Evolutionary conservation across 371 early-diverging fungal genomes (phyloP), one percentile per base, ranked within the genome.

Genomic region (Mortierella sp.): DNA sequence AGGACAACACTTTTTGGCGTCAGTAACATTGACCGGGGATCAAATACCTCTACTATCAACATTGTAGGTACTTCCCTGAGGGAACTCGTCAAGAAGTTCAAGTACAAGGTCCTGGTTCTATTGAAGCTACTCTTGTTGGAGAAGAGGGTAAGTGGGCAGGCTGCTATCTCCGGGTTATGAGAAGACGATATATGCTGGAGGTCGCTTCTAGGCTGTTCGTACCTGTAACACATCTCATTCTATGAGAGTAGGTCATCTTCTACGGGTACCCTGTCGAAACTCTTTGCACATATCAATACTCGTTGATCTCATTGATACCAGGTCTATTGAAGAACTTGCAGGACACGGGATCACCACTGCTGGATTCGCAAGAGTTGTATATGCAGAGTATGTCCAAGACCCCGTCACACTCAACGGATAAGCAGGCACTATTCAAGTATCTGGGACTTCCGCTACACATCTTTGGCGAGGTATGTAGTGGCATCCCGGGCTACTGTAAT

Each of bases 201-300:
- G 37, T 6, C 41, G 17, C 41, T 41, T 17, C 3, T 16, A 41
- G 16, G 16, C 16, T 41, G 41, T 41, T 31, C 13, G 37, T 22
- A 17, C 24, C 24, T 12, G 1, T n/a, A 8, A 44, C 28, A 4
- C 22, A 19, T 19, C 19, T 25, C 44, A 2, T 43, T 19, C 25
- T 28, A 28, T 27, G 14, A 17, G 27, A 9, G 1, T 73, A 92
- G 92, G 84, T 94, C 46, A 61, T 94, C 37, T 93, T 94, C 71
- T 93, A 91, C 79, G 93, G 93, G 7, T 90, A 90, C 43, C 89
- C 89, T 22, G 93, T 94, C 21, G 94, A 92, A 64, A 79, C 83
- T n/a, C 73, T 94, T 17, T 91, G 91, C 53, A 89, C 91, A 7
- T 91, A 90, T 72, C 92, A 94, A 71, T 93, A 93, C 67, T 86